These are phyloP conservation scores for Cephaloascus albidus DNA, from an alignment of 805 yeast species.

Conservation along the genomic window DNA sequence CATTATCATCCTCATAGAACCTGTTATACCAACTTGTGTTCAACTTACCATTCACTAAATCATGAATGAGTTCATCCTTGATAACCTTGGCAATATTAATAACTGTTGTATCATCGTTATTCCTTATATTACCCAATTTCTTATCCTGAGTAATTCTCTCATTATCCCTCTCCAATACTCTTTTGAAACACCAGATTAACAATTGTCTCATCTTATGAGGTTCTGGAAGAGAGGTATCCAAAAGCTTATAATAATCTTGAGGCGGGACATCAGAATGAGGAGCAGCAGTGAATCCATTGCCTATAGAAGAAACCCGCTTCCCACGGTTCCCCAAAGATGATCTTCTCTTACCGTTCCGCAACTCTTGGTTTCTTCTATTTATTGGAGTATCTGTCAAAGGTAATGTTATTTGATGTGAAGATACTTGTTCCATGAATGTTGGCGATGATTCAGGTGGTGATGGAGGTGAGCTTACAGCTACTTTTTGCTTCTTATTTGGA, in stretches of 20 bases:
- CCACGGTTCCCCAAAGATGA: slow-evolving; percentile 54
- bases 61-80: slow-evolving; percentile 52
- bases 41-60: slow-evolving; percentile 48
- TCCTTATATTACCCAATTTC: slow-evolving; percentile 11
- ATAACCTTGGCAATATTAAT: slow-evolving; percentile 51
- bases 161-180: slow-evolving; percentile 24
- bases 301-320: slow-evolving; percentile 63
- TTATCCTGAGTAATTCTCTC: slow-evolving; percentile 10
- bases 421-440: slow-evolving; percentile 14
- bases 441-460: slow-evolving; percentile 1
- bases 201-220: slow-evolving; percentile 68
- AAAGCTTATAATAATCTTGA: slow-evolving; percentile 48
- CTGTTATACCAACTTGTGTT: slow-evolving; percentile 63
- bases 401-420: slow-evolving; percentile 16
- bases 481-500: background rate
- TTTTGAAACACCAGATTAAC: slow-evolving; percentile 56
- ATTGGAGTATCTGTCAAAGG: slow-evolving; percentile 10
- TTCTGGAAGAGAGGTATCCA: slow-evolving; percentile 55
- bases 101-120: slow-evolving; percentile 29
- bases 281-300: slow-evolving; percentile 59
- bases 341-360: slow-evolving; percentile 26
- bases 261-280: slow-evolving; percentile 57
- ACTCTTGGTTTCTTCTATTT: slow-evolving; percentile 7
- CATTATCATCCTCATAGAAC: slow-evolving; percentile 13
- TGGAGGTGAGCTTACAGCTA: slow-evolving; percentile 1